Percentiles rank a stretch among this genome's conserved stretches.
These are phyloP conservation scores for Takashimella tepidaria DNA, from an alignment of 1,284 basidiomycete genomes.

Conservation along the genomic window DNA sequence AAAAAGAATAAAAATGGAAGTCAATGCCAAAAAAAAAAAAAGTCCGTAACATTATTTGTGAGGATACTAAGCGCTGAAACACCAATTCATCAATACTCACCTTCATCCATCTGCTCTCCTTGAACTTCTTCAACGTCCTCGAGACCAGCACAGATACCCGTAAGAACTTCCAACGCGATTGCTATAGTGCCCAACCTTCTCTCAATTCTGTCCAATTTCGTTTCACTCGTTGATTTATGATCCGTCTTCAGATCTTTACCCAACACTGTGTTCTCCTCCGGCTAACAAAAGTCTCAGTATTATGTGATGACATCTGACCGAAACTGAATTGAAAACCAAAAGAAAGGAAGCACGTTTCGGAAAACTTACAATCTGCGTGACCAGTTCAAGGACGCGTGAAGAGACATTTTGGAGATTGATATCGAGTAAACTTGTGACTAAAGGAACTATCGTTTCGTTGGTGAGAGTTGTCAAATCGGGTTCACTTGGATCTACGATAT, in stretches of 20 bases:
- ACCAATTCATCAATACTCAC: constrained; percentile 17
- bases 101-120: constrained; percentile 42
- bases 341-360: no score
- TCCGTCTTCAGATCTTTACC: constrained; percentile 49
- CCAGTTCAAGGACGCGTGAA: constrained; percentile 55
- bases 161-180: constrained; percentile 76
- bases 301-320: no score
- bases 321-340: no score
- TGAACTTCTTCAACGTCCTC: constrained; percentile 58
- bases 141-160: constrained; percentile 77
- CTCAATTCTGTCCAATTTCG: constrained; percentile 70
- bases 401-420: constrained; percentile 58
- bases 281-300: no score
- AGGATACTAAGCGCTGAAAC: no score
- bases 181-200: constrained; percentile 65
- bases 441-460: constrained; percentile 65
- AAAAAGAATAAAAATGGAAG: no score
- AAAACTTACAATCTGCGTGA: constrained; percentile 54
- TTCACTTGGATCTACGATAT: constrained; percentile 63
- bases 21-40: no score
- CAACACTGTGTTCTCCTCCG: constrained; percentile 20
- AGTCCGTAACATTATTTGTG: no score
- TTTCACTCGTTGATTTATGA: constrained; percentile 62
- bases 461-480: constrained; percentile 34
- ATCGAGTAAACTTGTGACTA: constrained; percentile 65